A percentile compares a stretch with the other conserved stretches of the same genome.
Conservation (phyloP, 495 filamentous ascomycete genomes). For the Oidiodendron maius region DNA sequence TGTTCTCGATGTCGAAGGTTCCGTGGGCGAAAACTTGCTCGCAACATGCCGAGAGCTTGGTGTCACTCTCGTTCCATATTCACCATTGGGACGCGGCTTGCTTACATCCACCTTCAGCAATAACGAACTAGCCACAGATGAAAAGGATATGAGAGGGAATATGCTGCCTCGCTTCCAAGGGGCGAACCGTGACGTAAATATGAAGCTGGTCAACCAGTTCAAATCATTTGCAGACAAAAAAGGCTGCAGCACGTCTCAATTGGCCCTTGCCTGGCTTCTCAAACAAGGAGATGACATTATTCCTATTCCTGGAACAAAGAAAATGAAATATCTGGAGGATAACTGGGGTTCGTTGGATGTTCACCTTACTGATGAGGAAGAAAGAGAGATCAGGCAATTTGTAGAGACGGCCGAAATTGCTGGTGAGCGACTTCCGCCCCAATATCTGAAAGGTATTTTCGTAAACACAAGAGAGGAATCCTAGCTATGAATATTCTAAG, state of each 20-base stretch:
- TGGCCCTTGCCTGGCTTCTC: constrained; percentile 66
- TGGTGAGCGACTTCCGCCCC: constrained; percentile 22
- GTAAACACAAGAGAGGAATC: constrained; percentile 6
- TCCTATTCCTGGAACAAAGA: constrained; percentile 67
- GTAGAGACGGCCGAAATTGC: constrained; percentile 31
- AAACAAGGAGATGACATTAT: constrained; percentile 48
- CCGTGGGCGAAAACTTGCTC: constrained; percentile 39
- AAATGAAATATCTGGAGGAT: constrained; percentile 49
- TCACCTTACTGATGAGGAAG: constrained; percentile 42
- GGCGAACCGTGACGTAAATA: constrained; percentile 44
- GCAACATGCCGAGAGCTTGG: constrained; percentile 54
- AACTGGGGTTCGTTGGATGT: constrained; percentile 44
- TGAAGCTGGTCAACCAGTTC: constrained; percentile 35
- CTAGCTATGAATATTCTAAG: too few relatives aligned
- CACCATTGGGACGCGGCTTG: constrained; percentile 53
- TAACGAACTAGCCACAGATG: constrained; percentile 33
- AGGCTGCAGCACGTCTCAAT: constrained; percentile 59
- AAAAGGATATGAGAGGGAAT: constrained; percentile 27
- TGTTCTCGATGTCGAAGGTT: constrained; percentile 51
- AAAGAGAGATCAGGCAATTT: constrained; percentile 38
- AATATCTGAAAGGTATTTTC: constrained; percentile 1
- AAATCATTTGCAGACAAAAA: constrained; percentile 39
- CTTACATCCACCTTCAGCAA: constrained; percentile 42
- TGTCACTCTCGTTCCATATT: constrained; percentile 51
- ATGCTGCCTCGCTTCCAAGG: constrained; percentile 41